Evolutionary conservation across 768 basidiomycete species (phyloP).

Genomic region (Leccinum imitatum): DNA sequence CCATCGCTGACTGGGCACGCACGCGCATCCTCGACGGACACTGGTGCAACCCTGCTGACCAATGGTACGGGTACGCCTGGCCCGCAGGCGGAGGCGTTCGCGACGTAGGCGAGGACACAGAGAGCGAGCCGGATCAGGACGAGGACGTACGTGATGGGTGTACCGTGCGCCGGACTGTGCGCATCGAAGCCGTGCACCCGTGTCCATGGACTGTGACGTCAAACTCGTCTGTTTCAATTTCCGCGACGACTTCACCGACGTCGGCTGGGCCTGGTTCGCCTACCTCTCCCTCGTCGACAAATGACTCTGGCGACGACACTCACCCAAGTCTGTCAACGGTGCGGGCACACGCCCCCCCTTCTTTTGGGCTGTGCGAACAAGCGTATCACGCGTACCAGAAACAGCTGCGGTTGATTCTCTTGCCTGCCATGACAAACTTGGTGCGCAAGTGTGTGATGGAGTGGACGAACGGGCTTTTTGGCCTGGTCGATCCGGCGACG

Average conservation of each 20-base stretch:
- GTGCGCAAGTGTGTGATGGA: constrained; percentile 67
- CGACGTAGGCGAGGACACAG: constrained; percentile 27
- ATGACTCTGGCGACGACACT: constrained; percentile 21
- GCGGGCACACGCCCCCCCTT: constrained; percentile 55
- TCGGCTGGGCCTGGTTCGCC: constrained; percentile 29
- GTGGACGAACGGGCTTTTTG: constrained; percentile 44
- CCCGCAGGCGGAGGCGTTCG: constrained; percentile 35
- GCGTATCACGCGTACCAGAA: constrained; percentile 57
- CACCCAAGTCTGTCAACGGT: constrained; percentile 53
- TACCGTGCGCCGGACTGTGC: constrained; percentile 19
- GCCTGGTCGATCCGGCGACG: constrained; percentile 51
- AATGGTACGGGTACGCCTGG: constrained; percentile 54
- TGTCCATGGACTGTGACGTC: constrained; percentile 56
- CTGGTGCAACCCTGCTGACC: constrained; percentile 74
- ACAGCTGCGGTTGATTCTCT: constrained; percentile 58
- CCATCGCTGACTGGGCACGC: constrained; percentile 71
- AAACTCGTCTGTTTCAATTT: constrained; percentile 8
- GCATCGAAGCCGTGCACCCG: constrained; percentile 42
- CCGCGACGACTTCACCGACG: constrained; percentile 13
- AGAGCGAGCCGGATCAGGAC: constrained; percentile 28
- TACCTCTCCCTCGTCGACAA: constrained; percentile 18
- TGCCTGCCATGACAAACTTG: constrained; percentile 68
- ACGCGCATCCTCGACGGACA: constrained; percentile 70
- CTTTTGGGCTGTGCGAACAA: constrained; percentile 62
- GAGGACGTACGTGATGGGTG: constrained; percentile 21